Evolutionary conservation across 2,329 filamentous ascomycete genomes (phyloP).

Genomic region (Thermoascus crustaceus): DNA sequence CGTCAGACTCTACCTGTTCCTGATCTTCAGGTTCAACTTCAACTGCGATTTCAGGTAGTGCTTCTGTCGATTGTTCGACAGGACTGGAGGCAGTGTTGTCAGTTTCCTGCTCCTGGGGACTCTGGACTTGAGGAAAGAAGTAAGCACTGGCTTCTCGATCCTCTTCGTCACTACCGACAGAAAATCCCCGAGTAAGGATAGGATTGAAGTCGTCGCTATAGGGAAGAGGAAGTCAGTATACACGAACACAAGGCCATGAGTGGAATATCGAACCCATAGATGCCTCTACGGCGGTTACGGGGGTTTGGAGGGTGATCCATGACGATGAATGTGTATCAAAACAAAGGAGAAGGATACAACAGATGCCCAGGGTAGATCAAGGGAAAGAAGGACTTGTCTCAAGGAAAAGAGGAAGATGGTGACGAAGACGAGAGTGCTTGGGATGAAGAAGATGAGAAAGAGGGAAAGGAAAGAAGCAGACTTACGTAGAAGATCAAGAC

Average conservation of each 20-base stretch:
- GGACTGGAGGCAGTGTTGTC: no score
- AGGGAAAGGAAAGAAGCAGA: neutral
- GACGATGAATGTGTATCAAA: neutral
- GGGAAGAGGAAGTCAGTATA: neutral
- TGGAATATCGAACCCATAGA: constrained; percentile 9
- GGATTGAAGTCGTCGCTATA: neutral
- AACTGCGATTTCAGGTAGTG: no score
- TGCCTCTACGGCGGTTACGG: constrained; percentile 7
- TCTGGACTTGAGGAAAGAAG: neutral
- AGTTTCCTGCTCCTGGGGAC: neutral
- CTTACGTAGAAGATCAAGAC: neutral
- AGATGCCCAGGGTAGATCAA: no score
- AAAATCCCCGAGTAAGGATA: neutral
- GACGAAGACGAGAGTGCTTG: neutral
- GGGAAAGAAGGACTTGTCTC: neutral
- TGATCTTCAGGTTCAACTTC: no score
- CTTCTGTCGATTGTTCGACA: no score
- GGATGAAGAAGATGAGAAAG: neutral
- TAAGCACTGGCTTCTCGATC: neutral
- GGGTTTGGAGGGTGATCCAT: constrained; percentile 6
- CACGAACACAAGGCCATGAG: neutral
- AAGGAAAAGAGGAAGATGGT: neutral
- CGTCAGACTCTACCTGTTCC: no score
- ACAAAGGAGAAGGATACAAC: neutral
- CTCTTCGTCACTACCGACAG: neutral